Conservation (phyloP, 345 rosid species). For the Salix udensis region DNA sequence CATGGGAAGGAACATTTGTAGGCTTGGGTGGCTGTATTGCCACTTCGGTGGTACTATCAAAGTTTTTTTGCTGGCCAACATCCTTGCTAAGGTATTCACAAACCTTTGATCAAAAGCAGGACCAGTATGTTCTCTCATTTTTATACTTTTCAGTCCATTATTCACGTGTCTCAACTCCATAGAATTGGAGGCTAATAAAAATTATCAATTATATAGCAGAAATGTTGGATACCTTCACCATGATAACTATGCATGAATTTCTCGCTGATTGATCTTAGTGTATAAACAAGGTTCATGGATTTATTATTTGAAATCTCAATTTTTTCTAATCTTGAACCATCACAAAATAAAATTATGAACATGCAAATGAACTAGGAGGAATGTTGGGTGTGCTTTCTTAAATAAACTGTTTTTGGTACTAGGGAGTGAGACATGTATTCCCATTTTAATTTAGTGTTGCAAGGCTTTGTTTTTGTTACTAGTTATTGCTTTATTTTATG, state of each 20-base stretch:
- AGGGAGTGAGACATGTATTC: not conserved
- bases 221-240: not conserved
- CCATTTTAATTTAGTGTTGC: too few species aligned
- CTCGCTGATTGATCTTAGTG: not conserved
- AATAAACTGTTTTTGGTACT: not conserved
- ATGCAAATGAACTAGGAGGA: not conserved
- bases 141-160: not conserved
- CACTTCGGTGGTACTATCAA: constrained; percentile 52
- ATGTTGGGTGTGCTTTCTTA: not conserved
- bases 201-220: not conserved
- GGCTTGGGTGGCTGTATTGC: constrained; percentile 86
- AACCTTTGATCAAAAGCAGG: not conserved
- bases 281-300: not conserved
- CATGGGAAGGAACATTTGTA: constrained; percentile 86
- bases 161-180: not conserved
- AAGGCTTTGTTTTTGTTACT: not conserved
- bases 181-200: not conserved
- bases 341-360: not conserved
- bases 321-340: not conserved
- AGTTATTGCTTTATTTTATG: not conserved
- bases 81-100: constrained; percentile 61
- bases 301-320: not conserved
- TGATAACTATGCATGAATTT: not conserved
- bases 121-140: not conserved
- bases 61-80: constrained; percentile 66